Evolutionary conservation across 2,329 filamentous ascomycete genomes (phyloP), one percentile per base, ranked within the genome.

Genomic region (Paecilomyces sp.): DNA sequence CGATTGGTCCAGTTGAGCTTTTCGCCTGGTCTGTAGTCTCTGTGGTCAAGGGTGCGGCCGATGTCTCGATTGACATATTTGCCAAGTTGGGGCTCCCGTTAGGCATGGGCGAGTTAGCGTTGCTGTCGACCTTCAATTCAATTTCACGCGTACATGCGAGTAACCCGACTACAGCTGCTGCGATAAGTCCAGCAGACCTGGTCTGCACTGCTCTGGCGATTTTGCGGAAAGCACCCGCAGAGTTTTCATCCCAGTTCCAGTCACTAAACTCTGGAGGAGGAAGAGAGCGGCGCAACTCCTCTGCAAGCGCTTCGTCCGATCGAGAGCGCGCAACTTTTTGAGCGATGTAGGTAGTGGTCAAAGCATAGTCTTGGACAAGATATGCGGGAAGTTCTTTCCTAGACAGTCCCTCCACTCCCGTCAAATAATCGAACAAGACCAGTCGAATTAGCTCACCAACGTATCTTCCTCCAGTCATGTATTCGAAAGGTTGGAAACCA

Each of bases 401-500:
- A 1, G 74, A 72, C 8, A 79, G 73, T 11, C 70, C 64, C 2
- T 75, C 59, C 13, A 84, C 65, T 11, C 68, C 77, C 11, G 77
- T 81, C 67, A 88, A 73, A 67, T 89, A 87, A 68, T 90, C 87
- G 50, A 87, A 73, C 58, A 91, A 80, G 62, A 90, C 85, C 59
- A 92, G 78, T 28, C 89, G 85, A 25, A 88, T 87, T 11, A 92
- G 82, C 73, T 92, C 89, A 56, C 89, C 89, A 3, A 92, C 80
- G 69, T 92, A 92, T 50, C 89, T 81, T 2, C 89, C 89, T 2
- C 89, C 85, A 0, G 89, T 92, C 88, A 93, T 91, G 74, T 92
- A 93, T 70, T 94, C 90, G 22, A 93, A 83, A 0, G 90, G 89
- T 64, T 93, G 90, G 66, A 93, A 92, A 0, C 90, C 89, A 0